phyloP scores from a whole-genome alignment of 768 basidiomycete genomes.

The Pleurotus ostreatus region DNA sequence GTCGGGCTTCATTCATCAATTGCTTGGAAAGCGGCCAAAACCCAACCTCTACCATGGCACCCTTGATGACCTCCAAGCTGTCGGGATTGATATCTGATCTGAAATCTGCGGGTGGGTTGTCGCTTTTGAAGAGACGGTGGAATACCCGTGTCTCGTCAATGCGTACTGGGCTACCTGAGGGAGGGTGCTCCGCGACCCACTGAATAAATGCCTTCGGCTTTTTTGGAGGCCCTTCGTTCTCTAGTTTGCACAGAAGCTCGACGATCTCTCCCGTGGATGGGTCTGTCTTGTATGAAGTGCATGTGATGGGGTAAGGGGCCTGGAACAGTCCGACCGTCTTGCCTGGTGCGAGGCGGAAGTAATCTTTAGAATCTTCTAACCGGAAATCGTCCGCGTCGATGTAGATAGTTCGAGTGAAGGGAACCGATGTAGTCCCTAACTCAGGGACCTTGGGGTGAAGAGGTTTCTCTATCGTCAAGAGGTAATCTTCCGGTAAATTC shows the following conservation, averaged over 20 bases:
- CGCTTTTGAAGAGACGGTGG: constrained; percentile 90
- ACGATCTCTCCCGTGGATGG: constrained; percentile 64
- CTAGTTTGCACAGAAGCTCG: constrained; percentile 77
- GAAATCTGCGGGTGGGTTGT: constrained; percentile 84
- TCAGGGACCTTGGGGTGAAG: constrained; percentile 91
- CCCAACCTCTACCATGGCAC: constrained; percentile 83
- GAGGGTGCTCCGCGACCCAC: constrained; percentile 87
- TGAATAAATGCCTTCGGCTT: constrained; percentile 96
- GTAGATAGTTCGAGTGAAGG: constrained; percentile 85
- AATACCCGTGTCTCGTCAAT: constrained; percentile 92
- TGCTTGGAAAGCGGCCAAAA: constrained; percentile 82
- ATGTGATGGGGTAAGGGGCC: constrained; percentile 88
- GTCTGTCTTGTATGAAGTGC: constrained; percentile 83
- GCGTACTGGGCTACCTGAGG: constrained; percentile 75
- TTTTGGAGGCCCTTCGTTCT: constrained; percentile 58
- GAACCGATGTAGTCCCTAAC: constrained; percentile 76
- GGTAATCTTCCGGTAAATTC: constrained; percentile 85
- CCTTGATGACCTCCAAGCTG: constrained; percentile 75
- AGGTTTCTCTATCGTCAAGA: constrained; percentile 81
- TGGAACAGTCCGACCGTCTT: constrained; percentile 97
- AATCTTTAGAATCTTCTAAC: constrained; percentile 85
- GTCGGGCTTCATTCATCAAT: constrained; percentile 57
- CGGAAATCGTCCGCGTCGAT: constrained; percentile 96
- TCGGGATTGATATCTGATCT: constrained; percentile 77
- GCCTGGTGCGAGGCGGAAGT: constrained; percentile 96